Conservation (phyloP, 23 red algal genomes). For the Cyanidioschyzon merolae region DNA sequence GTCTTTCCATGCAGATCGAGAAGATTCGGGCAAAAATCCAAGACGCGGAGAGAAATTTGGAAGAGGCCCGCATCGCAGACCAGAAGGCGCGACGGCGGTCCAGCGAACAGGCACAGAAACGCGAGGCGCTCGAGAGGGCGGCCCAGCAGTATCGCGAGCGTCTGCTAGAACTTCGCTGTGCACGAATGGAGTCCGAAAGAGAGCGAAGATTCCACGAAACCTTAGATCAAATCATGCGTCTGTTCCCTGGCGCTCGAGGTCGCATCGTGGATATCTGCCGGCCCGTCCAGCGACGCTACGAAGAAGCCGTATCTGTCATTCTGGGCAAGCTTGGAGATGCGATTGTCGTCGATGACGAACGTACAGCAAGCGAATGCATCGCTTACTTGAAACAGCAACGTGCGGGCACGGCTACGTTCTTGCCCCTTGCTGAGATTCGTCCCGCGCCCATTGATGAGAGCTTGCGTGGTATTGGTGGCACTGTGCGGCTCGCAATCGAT, state of each 20-base stretch:
- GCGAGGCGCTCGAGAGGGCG: background rate
- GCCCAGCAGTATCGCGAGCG: slow-evolving; percentile 16
- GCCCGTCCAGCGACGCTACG: slow-evolving; percentile 69
- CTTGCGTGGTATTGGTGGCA: slow-evolving; percentile 70
- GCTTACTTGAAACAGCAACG: slow-evolving; percentile 83
- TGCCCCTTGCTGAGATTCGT: slow-evolving; percentile 68
- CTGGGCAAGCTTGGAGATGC: slow-evolving; percentile 84
- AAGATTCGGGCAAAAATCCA: slow-evolving; percentile 15
- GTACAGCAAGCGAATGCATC: slow-evolving; percentile 84
- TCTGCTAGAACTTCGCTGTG: slow-evolving; percentile 45
- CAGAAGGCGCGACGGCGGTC: background rate
- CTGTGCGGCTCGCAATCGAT: slow-evolving; percentile 58
- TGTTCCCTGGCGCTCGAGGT: slow-evolving; percentile 84
- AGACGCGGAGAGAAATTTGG: background rate
- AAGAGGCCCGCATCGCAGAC: background rate
- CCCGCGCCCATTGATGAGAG: slow-evolving; percentile 61
- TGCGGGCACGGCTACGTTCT: slow-evolving; percentile 68
- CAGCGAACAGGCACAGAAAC: background rate
- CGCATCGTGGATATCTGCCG: slow-evolving; percentile 69
- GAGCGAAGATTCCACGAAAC: slow-evolving; percentile 47
- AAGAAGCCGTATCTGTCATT: slow-evolving; percentile 61
- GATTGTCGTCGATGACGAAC: slow-evolving; percentile 72
- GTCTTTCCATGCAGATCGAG: slow-evolving; percentile 42
- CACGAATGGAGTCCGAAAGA: slow-evolving; percentile 41
- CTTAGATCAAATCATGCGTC: slow-evolving; percentile 48